These are phyloP conservation scores for Fusarium goolgardi DNA, from an alignment of 2,329 filamentous ascomycete species.

Conservation along the genomic window DNA sequence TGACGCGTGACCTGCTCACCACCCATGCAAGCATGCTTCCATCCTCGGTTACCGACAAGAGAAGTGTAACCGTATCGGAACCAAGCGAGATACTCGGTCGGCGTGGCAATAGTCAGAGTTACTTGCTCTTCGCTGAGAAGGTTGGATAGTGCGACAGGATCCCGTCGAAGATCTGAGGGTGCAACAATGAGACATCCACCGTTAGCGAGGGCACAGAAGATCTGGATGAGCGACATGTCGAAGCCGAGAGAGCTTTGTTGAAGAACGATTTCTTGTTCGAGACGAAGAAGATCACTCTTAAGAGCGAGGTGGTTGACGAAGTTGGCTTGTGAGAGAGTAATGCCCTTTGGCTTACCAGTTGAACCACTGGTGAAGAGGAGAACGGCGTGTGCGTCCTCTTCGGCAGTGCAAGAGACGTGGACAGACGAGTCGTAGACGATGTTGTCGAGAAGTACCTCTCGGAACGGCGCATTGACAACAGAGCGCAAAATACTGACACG, in stretches of 20 bases:
- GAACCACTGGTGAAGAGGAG: slow-evolving; percentile 29
- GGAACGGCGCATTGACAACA: neutral
- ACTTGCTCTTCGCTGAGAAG: slow-evolving; percentile 13
- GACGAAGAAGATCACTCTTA: neutral
- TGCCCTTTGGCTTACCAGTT: slow-evolving; percentile 21
- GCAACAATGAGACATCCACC: slow-evolving; percentile 23
- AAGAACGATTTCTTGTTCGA: neutral
- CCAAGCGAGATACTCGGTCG: slow-evolving; percentile 18
- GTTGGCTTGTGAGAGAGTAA: slow-evolving; percentile 1
- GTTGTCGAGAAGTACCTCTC: neutral
- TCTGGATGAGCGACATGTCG: slow-evolving; percentile 25
- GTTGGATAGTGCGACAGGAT: slow-evolving; percentile 7
- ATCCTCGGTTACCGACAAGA: neutral
- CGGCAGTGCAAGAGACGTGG: neutral
- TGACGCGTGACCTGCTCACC: slow-evolving; percentile 31
- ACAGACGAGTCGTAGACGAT: neutral
- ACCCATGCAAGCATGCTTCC: slow-evolving; percentile 28
- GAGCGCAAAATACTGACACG: neutral
- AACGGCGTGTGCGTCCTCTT: neutral
- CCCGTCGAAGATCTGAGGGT: neutral
- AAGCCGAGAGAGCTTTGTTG: slow-evolving; percentile 33
- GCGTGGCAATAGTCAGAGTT: slow-evolving; percentile 19
- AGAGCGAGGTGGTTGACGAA: slow-evolving; percentile 1
- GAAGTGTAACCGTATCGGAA: slow-evolving; percentile 7
- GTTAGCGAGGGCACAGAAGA: slow-evolving; percentile 13